These are phyloP conservation scores for Acorus gramineus DNA, from an alignment of 106 monocot species.

Conservation along the genomic window DNA sequence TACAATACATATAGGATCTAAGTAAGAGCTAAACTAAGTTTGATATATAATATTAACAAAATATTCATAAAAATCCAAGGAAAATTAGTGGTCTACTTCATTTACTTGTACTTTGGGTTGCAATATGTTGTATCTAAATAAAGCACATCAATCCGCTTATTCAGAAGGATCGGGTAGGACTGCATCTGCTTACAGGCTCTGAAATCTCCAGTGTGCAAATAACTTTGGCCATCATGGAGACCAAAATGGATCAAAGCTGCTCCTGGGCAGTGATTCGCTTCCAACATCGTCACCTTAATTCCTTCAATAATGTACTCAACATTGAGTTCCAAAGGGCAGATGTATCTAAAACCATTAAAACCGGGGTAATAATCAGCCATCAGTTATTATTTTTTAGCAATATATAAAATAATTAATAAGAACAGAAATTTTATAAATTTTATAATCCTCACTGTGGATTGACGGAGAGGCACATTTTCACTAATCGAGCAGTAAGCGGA, in stretches of 20 bases:
- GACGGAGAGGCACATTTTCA: conserved; percentile 50
- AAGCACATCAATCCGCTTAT: conserved; percentile 39
- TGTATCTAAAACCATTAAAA: conserved; percentile 23
- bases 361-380: not conserved
- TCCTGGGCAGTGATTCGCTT: conserved; percentile 78
- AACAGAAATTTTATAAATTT: too few relatives aligned
- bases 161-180: conserved; percentile 25
- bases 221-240: conserved; percentile 35
- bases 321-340: conserved; percentile 47
- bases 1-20: conserved; percentile 1
- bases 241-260: conserved; percentile 54
- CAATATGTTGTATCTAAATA: conserved; percentile 75
- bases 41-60: not conserved
- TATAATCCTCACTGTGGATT: conserved; percentile 30
- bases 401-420: not conserved
- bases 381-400: not conserved
- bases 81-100: not conserved
- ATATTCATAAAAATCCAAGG: not conserved
- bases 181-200: conserved; percentile 58
- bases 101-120: conserved; percentile 51
- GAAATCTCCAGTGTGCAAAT: conserved; percentile 70
- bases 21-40: too few relatives aligned
- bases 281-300: conserved; percentile 44
- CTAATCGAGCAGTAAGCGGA: conserved; percentile 50
- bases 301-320: conserved; percentile 45